Percentiles rank a stretch among this genome's conserved stretches.
Conservation (phyloP, 805 yeast genomes). For the Monosporozyma servazzii region DNA sequence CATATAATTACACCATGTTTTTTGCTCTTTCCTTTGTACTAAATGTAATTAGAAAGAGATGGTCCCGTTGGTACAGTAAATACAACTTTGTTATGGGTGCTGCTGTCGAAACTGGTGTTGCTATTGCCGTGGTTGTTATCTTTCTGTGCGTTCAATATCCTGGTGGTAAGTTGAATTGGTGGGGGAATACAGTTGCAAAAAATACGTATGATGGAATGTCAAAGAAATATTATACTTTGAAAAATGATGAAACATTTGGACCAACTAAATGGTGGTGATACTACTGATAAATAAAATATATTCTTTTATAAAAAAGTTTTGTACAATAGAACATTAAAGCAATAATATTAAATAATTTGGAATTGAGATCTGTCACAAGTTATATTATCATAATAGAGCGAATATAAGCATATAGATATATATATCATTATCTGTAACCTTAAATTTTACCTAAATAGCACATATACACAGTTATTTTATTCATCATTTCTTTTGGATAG, state of each 20-base stretch:
- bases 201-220: constrained; percentile 31
- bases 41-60: constrained; percentile 37
- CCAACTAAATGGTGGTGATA: constrained; percentile 43
- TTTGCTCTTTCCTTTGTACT: constrained; percentile 38
- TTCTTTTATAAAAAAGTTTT: too few species aligned
- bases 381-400: too few species aligned
- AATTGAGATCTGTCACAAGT: too few species aligned
- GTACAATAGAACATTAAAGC: too few species aligned
- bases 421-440: too few species aligned
- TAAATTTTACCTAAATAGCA: too few species aligned
- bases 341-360: too few species aligned
- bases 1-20: constrained; percentile 54
- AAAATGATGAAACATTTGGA: constrained; percentile 41
- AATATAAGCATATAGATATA: too few species aligned
- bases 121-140: constrained; percentile 46
- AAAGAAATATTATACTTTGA: constrained; percentile 28
- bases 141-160: constrained; percentile 45
- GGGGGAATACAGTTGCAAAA: constrained; percentile 49
- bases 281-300: too few species aligned
- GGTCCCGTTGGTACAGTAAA: constrained; percentile 50
- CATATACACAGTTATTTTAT: too few species aligned
- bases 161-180: constrained; percentile 39
- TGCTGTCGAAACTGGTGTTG: constrained; percentile 57
- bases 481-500: too few species aligned
- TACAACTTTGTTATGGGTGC: constrained; percentile 53